These are phyloP conservation scores for Lipomyces starkeyi DNA, from an alignment of 805 yeast species.

Conservation along the genomic window DNA sequence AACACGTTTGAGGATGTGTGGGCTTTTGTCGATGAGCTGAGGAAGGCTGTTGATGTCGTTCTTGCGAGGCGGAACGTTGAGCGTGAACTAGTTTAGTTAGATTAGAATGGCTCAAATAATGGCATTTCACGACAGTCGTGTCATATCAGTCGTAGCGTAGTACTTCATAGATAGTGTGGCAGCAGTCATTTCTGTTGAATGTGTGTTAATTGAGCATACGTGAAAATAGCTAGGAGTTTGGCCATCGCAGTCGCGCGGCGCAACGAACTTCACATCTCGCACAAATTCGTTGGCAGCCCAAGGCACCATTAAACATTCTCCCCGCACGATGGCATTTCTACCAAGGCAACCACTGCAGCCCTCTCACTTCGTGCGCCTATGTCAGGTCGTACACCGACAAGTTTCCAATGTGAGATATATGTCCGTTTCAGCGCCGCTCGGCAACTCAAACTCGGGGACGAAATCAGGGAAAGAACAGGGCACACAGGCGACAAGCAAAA, in stretches of 20 bases:
- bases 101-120: not conserved
- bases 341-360: not conserved
- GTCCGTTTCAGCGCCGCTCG: not conserved
- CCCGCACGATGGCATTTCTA: not conserved
- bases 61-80: not conserved
- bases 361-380: not conserved
- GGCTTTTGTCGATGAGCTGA: conserved; percentile 53
- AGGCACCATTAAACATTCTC: not conserved
- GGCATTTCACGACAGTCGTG: too few relatives aligned
- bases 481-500: conserved; percentile 39
- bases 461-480: not conserved
- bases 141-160: too few relatives aligned
- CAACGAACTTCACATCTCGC: too few relatives aligned
- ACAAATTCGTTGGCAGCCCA: too few relatives aligned
- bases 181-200: too few relatives aligned
- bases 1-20: conserved; percentile 73
- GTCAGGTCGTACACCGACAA: not conserved
- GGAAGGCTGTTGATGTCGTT: conserved; percentile 48
- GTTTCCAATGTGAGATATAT: not conserved
- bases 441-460: not conserved
- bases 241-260: too few relatives aligned
- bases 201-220: too few relatives aligned
- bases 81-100: not conserved
- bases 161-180: too few relatives aligned
- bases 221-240: too few relatives aligned